Percentiles rank a stretch among this genome's conserved stretches.
Conservation (phyloP, 352 stramenopile genomes). For the Pythium dissimile region DNA sequence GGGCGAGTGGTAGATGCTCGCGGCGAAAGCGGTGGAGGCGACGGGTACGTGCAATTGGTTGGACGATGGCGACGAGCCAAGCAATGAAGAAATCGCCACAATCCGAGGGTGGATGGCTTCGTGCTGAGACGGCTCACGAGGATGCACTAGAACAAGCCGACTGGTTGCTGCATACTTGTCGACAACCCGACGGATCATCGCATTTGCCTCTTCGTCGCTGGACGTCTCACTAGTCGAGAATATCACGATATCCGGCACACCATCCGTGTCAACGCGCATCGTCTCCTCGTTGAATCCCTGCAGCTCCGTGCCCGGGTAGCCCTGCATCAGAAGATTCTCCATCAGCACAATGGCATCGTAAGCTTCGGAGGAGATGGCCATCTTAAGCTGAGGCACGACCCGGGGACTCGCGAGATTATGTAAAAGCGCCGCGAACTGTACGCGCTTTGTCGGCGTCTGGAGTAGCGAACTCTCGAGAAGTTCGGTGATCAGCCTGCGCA, state of each 20-base stretch:
- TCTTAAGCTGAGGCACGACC: background rate
- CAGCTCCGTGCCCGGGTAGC: conserved; percentile 26
- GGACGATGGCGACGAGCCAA: background rate
- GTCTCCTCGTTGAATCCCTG: conserved; percentile 25
- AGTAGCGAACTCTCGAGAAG: background rate
- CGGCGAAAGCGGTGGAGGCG: conserved; percentile 41
- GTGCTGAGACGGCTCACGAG: conserved; percentile 16
- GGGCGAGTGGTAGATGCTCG: conserved; percentile 22
- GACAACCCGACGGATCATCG: background rate
- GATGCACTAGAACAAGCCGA: conserved; percentile 10
- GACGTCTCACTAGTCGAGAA: conserved; percentile 21
- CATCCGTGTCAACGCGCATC: conserved; percentile 10
- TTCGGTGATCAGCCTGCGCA: background rate
- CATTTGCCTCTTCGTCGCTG: background rate
- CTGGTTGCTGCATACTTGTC: conserved; percentile 1
- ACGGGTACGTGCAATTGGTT: conserved; percentile 12
- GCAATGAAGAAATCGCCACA: background rate
- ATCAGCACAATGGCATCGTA: conserved; percentile 5
- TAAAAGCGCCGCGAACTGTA: background rate
- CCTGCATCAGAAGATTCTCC: conserved; percentile 30
- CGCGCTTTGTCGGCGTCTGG: background rate
- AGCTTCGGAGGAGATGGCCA: background rate
- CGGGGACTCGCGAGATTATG: conserved; percentile 14
- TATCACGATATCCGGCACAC: conserved; percentile 34
- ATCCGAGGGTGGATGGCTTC: background rate